These are phyloP conservation scores for Talaromyces sp. DNA, from an alignment of 2,329 filamentous ascomycete genomes.

Conservation along the genomic window DNA sequence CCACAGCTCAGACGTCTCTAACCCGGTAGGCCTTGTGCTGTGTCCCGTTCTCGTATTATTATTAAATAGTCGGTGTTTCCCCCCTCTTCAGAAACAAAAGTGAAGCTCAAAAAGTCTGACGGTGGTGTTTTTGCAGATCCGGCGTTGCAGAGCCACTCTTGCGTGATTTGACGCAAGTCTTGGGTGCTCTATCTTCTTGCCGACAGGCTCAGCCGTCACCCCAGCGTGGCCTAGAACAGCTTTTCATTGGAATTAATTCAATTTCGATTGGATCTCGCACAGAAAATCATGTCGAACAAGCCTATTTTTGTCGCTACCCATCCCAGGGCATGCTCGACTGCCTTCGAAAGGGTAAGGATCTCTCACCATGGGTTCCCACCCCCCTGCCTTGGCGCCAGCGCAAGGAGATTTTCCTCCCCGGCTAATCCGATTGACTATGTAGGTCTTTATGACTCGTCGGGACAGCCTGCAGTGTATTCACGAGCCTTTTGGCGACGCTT, in stretches of 20 bases:
- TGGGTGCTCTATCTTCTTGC: slow-evolving; percentile 1
- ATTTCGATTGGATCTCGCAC: neutral
- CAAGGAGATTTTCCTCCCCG: slow-evolving; percentile 5
- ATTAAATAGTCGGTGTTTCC: neutral
- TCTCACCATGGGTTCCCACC: neutral
- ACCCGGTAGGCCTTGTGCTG: neutral
- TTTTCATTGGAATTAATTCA: neutral
- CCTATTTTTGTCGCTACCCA: slow-evolving; percentile 92
- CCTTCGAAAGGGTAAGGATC: slow-evolving; percentile 78
- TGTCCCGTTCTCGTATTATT: too few relatives aligned
- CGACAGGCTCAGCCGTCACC: neutral
- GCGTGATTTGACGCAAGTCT: slow-evolving; percentile 1
- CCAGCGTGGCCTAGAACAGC: neutral
- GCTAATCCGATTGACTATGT: slow-evolving; percentile 5
- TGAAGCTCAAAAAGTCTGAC: neutral
- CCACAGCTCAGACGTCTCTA: neutral
- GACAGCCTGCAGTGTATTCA: slow-evolving; percentile 79
- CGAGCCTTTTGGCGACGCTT: slow-evolving; percentile 95
- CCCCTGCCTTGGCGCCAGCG: neutral
- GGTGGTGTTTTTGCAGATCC: neutral
- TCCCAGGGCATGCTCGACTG: slow-evolving; percentile 90
- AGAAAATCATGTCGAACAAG: slow-evolving; percentile 61
- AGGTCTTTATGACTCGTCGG: slow-evolving; percentile 95
- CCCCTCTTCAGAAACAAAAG: neutral
- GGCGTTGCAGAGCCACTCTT: neutral